phyloP scores from a whole-genome alignment of 2,329 filamentous ascomycete genomes.

The Pseudogymnoascus sp. region DNA sequence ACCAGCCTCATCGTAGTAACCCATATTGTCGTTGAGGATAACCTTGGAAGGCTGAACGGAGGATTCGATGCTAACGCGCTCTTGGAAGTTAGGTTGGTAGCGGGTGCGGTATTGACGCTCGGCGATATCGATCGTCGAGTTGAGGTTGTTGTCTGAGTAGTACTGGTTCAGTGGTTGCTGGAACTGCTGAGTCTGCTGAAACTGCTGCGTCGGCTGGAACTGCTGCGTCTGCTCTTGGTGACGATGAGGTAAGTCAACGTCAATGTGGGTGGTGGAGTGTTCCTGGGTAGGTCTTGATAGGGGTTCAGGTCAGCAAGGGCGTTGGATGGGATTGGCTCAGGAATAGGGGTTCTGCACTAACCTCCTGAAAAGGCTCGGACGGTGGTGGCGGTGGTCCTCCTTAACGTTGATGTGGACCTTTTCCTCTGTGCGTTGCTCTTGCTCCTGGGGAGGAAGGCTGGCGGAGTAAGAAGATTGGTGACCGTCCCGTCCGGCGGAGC shows the following conservation, averaged over 20 bases:
- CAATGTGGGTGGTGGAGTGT: conserved; percentile 39
- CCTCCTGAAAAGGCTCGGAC: conserved; percentile 46
- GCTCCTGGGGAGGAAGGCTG: conserved; percentile 57
- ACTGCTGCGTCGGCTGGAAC: conserved; percentile 53
- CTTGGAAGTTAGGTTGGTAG: conserved; percentile 45
- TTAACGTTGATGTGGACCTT: conserved; percentile 74
- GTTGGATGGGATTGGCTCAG: conserved; percentile 14
- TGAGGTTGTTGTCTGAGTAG: conserved; percentile 38
- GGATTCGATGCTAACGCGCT: conserved; percentile 45
- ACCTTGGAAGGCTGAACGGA: conserved; percentile 28
- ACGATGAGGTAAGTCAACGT: conserved; percentile 36
- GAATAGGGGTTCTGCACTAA: conserved; percentile 22
- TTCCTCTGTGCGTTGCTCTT: conserved; percentile 48
- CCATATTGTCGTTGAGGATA: conserved; percentile 48
- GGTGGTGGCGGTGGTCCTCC: conserved; percentile 68
- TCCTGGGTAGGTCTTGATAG: conserved; percentile 29
- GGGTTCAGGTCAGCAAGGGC: conserved; percentile 10
- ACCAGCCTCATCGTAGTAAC: conserved; percentile 68
- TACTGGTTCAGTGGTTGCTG: conserved; percentile 55
- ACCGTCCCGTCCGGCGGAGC: conserved; percentile 93
- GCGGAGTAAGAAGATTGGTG: conserved; percentile 67
- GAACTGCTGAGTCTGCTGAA: conserved; percentile 37
- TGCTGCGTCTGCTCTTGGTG: conserved; percentile 17
- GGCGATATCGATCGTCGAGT: conserved; percentile 45
- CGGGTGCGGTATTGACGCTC: conserved; percentile 60